phyloP scores from a whole-genome alignment of 495 filamentous ascomycete genomes.

The Oidiodendron maius region DNA sequence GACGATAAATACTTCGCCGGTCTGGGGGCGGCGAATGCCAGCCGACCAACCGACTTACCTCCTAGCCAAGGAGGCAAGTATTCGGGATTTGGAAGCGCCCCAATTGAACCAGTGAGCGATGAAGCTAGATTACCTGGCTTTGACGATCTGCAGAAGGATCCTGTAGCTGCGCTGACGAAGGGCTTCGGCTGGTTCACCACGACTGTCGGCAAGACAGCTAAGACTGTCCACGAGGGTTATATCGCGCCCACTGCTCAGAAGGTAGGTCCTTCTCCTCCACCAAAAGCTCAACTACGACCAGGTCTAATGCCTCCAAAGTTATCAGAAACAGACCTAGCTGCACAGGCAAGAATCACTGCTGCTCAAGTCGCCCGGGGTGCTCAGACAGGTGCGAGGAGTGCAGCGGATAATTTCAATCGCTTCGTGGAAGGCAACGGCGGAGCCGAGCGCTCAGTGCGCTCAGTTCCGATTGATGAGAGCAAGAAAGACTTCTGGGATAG shows the following conservation, averaged over 20 bases:
- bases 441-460: constrained; percentile 26
- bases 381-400: constrained; percentile 57
- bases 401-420: constrained; percentile 68
- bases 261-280: constrained; percentile 39
- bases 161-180: constrained; percentile 80
- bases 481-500: constrained; percentile 92
- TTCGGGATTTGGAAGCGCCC: constrained; percentile 64
- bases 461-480: constrained; percentile 43
- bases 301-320: constrained; percentile 29
- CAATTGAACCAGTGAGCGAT: constrained; percentile 24
- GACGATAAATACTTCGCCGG: constrained; percentile 88
- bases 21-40: constrained; percentile 73
- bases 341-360: constrained; percentile 71
- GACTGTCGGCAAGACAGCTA: constrained; percentile 80
- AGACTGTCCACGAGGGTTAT: constrained; percentile 81
- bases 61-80: constrained; percentile 92
- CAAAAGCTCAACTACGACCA: constrained; percentile 50
- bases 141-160: constrained; percentile 86
- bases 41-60: constrained; percentile 64
- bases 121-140: constrained; percentile 51
- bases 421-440: constrained; percentile 65
- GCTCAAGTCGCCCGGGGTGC: constrained; percentile 54
- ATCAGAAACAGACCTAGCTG: constrained; percentile 80
- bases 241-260: constrained; percentile 87
- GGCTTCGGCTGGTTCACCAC: constrained; percentile 91